phyloP scores from a whole-genome alignment of 2,329 filamentous ascomycete species.

The Fusarium irregulare region DNA sequence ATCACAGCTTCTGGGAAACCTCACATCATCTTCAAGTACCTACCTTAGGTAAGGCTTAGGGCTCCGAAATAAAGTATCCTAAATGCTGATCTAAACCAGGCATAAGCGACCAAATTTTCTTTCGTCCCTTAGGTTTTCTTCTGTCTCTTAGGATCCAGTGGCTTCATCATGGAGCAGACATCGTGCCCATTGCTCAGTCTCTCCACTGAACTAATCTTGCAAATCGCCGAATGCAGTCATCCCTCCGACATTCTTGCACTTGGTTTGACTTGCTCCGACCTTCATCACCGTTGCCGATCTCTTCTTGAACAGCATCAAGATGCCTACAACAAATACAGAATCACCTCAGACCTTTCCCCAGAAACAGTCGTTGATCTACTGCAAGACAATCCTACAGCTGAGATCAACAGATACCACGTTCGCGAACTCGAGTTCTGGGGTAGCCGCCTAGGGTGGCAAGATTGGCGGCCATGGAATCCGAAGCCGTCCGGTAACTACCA shows the following conservation, averaged over 20 bases:
- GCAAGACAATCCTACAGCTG: accelerated
- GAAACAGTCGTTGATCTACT: slow-evolving; percentile 1
- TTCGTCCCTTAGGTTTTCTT: not conserved
- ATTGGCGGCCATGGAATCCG: slow-evolving; percentile 22
- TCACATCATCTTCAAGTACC: not conserved
- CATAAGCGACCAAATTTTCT: not conserved
- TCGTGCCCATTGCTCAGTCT: not conserved
- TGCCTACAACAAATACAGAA: not conserved
- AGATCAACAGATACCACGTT: slow-evolving; percentile 24
- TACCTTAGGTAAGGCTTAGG: not conserved
- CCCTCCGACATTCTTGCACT: slow-evolving; percentile 6
- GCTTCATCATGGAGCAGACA: not conserved
- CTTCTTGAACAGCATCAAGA: slow-evolving; percentile 7
- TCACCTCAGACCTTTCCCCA: slow-evolving; percentile 13
- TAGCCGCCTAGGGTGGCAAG: slow-evolving; percentile 13
- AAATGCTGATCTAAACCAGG: not conserved
- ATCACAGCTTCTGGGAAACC: not conserved
- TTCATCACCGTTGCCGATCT: not conserved
- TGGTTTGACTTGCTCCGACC: slow-evolving; percentile 16
- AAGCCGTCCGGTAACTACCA: not conserved
- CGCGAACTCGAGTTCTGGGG: slow-evolving; percentile 37
- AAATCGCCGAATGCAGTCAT: not conserved
- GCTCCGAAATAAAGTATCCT: not conserved
- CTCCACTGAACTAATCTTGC: slow-evolving; percentile 12
- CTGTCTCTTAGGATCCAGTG: too few species aligned